Conservation (phyloP, 768 basidiomycete genomes). For the Rhodocollybia butyracea region DNA sequence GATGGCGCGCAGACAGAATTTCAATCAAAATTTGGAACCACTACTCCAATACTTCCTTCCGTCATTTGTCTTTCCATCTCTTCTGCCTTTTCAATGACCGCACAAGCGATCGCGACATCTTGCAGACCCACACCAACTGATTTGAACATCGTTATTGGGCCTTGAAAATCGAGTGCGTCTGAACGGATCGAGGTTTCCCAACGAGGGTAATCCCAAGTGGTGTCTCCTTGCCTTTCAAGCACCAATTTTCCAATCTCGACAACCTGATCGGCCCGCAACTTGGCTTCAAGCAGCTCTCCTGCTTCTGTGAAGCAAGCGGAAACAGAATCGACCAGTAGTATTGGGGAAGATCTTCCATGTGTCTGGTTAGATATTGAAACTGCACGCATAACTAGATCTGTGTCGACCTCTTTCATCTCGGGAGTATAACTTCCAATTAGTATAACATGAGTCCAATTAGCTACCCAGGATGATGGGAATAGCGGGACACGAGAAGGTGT, state of each 20-base stretch:
- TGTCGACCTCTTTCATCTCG: constrained; percentile 74
- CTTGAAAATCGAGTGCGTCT: constrained; percentile 21
- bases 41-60: constrained; percentile 38
- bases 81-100: constrained; percentile 63
- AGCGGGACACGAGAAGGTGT: constrained; percentile 71
- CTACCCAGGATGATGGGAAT: constrained; percentile 65
- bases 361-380: constrained; percentile 8
- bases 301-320: constrained; percentile 73
- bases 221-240: not conserved
- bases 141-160: constrained; percentile 78
- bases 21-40: constrained; percentile 44
- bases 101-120: constrained; percentile 76
- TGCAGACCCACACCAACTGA: constrained; percentile 87
- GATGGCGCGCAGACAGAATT: not conserved
- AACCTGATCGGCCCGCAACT: constrained; percentile 34
- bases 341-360: constrained; percentile 12
- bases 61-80: constrained; percentile 26
- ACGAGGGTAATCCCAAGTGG: constrained; percentile 4
- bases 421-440: constrained; percentile 83
- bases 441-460: constrained; percentile 63
- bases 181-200: no score
- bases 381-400: constrained; percentile 52
- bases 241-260: constrained; percentile 72
- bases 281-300: constrained; percentile 72
- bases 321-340: constrained; percentile 71